phyloP scores from a whole-genome alignment of 2,329 filamentous ascomycete species.

The Fusarium sp. region DNA sequence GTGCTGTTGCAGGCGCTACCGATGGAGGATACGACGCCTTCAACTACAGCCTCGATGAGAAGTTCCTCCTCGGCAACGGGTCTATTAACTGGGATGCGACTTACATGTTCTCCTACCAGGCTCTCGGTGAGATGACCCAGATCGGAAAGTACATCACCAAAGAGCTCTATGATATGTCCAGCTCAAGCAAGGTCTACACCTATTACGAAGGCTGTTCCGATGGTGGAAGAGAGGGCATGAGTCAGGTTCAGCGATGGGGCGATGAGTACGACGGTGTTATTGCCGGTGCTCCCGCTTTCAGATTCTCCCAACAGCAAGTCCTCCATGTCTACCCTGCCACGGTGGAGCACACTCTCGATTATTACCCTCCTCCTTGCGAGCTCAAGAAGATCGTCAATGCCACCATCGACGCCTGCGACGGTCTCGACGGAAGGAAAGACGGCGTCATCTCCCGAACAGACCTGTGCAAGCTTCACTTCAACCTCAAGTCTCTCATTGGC shows the following conservation, averaged over 20 bases:
- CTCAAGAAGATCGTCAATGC: constrained; percentile 21
- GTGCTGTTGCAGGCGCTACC: constrained; percentile 58
- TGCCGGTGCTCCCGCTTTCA: constrained; percentile 46
- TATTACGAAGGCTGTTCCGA: constrained; percentile 68
- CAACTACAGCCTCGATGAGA: constrained; percentile 55
- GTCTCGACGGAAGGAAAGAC: constrained; percentile 13
- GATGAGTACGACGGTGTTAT: constrained; percentile 39
- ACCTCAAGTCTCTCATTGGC: constrained; percentile 2
- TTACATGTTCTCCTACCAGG: constrained; percentile 67
- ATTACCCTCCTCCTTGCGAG: constrained; percentile 1
- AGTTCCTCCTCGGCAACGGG: constrained; percentile 63
- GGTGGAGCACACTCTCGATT: constrained; percentile 8
- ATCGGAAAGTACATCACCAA: constrained; percentile 57
- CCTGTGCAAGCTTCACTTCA: constrained; percentile 20
- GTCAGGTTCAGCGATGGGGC: constrained; percentile 39
- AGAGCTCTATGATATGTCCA: not conserved
- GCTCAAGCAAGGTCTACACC: constrained; percentile 57
- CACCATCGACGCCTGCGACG: constrained; percentile 28
- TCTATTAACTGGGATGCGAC: constrained; percentile 65
- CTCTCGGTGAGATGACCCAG: constrained; percentile 62
- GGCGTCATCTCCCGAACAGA: constrained; percentile 12
- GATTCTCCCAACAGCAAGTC: constrained; percentile 11
- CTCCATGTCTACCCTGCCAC: constrained; percentile 7
- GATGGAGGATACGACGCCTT: constrained; percentile 62
- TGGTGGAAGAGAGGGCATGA: constrained; percentile 62